Base-by-base conservation (phyloP, 78 protist species). In the Chrysochromulina parva region DNA sequence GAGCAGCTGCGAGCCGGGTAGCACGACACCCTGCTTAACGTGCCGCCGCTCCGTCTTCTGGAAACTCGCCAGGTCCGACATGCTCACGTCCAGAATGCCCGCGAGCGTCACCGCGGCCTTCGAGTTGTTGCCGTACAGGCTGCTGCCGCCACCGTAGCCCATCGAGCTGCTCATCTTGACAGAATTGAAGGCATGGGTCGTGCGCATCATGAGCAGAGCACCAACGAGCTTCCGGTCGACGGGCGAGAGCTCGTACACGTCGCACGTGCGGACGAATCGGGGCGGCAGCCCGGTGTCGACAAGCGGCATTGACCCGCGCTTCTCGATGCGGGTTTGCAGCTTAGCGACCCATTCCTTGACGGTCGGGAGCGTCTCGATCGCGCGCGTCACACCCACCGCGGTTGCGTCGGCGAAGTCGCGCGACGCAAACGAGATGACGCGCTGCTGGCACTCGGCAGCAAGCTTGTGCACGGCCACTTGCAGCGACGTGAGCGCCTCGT, bases 231-330 rank as follows among this genome's bases (percentile, higher is more conserved):
- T 67, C 20, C 76, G 76, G 24, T 67, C 76, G 20, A 3, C 76
- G 48, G 76, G 47, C 9, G 50, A 10, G 20, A 67, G n/a, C 13
- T 67, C 76, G 13, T 67, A 67, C 50, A n/a, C 76, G 11, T 3
- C 76, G 76, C 76, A 67, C 50, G n/a, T 10, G 24, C 76, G 76
- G 20, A 13, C 47, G 48, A 67, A n/a, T 10, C 76, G 28, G 13
- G 76, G 76, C 76, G 76, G 28, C 76, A 67, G 76, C 76, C 76
- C 76, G 76, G n/a, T 65, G n/a, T 7, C 71, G n/a, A 3, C 28
- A 5, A 65, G 10, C 28, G 71, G 71, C 28, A 65, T 3, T 5
- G 71, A 6, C n/a, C 28, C 71, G 71, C 71, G 71, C 71, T 17
- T 6, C 28, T 17, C 71, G 2, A 65, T 20, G 28, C 71, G 10